Evolutionary conservation across 768 basidiomycete genomes (phyloP).

Genomic region (Boletus bicolor): DNA sequence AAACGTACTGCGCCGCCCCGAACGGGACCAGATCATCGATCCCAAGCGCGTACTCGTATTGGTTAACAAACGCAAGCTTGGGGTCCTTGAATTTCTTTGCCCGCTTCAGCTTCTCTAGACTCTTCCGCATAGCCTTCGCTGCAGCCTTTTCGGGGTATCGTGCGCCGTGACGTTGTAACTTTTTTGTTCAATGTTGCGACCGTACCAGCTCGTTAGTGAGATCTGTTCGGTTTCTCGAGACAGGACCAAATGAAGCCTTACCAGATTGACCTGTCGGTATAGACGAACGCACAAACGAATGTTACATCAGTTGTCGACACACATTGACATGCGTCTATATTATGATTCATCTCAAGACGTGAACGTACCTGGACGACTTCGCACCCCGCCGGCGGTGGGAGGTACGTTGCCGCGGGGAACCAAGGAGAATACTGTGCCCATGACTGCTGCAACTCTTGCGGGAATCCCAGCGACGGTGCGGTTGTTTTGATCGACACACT

Average conservation of each 20-base stretch:
- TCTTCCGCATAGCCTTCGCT: conserved; percentile 37
- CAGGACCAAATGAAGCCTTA: background rate
- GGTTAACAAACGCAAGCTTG: conserved; percentile 47
- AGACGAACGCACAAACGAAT: background rate
- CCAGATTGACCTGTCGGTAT: conserved; percentile 16
- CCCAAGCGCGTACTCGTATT: conserved; percentile 57
- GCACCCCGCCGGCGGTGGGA: conserved; percentile 44
- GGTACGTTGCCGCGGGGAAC: conserved; percentile 43
- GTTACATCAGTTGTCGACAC: background rate
- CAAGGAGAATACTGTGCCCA: conserved; percentile 65
- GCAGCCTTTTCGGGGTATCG: conserved; percentile 61
- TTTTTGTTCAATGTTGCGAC: background rate
- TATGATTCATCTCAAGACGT: background rate
- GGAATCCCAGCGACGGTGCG: conserved; percentile 6
- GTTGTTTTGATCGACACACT: conserved; percentile 1
- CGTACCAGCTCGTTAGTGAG: background rate
- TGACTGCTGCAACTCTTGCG: conserved; percentile 20
- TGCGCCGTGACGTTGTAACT: conserved; percentile 79
- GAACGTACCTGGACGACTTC: conserved; percentile 48
- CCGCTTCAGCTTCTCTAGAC: conserved; percentile 51
- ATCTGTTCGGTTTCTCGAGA: background rate
- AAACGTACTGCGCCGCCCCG: conserved; percentile 64
- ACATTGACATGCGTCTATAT: background rate
- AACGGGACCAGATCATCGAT: conserved; percentile 57
- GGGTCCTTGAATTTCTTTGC: conserved; percentile 43